A percentile compares a stretch with the other conserved stretches of the same genome.
phyloP scores from a whole-genome alignment of 306 rosid species.

The Medicago lupulina region DNA sequence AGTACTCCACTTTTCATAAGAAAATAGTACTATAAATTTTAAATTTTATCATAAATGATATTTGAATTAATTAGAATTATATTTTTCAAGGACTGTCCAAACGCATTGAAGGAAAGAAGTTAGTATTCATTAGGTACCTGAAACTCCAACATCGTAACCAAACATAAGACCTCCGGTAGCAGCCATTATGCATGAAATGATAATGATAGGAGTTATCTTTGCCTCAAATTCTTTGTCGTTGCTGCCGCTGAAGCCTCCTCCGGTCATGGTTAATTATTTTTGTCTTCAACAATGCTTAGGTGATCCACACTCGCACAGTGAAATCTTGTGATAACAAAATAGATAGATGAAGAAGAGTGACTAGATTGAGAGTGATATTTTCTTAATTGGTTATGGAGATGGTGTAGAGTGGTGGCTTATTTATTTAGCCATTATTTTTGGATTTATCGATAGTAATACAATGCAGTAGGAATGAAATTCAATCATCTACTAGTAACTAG shows the following conservation, averaged over 20 bases:
- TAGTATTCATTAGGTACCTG: slow-evolving; percentile 17
- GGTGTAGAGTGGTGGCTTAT: background rate
- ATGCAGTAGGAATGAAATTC: background rate
- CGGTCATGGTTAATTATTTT: slow-evolving; percentile 53
- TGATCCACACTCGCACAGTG: background rate
- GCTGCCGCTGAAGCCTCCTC: slow-evolving; percentile 56
- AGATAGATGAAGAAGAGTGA: background rate
- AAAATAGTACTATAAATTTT: no score
- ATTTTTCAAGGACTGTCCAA: no score
- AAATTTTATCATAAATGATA: no score
- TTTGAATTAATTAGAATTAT: no score
- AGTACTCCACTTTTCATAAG: no score
- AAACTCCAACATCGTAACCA: slow-evolving; percentile 85
- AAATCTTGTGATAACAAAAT: background rate
- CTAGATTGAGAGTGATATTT: slow-evolving; percentile 20
- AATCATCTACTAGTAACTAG: background rate
- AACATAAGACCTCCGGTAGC: slow-evolving; percentile 97
- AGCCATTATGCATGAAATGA: slow-evolving; percentile 84
- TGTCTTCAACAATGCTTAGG: background rate
- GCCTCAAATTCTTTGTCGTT: slow-evolving; percentile 63
- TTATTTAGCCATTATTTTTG: slow-evolving; percentile 7
- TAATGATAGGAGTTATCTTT: slow-evolving; percentile 80
- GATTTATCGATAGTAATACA: slow-evolving; percentile 12
- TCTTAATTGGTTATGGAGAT: background rate
- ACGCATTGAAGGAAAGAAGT: no score